Evolutionary conservation across 1,139 yeast species (phyloP), one percentile per base, ranked within the genome.

Genomic region (Cylindricascospora bacillispora): DNA sequence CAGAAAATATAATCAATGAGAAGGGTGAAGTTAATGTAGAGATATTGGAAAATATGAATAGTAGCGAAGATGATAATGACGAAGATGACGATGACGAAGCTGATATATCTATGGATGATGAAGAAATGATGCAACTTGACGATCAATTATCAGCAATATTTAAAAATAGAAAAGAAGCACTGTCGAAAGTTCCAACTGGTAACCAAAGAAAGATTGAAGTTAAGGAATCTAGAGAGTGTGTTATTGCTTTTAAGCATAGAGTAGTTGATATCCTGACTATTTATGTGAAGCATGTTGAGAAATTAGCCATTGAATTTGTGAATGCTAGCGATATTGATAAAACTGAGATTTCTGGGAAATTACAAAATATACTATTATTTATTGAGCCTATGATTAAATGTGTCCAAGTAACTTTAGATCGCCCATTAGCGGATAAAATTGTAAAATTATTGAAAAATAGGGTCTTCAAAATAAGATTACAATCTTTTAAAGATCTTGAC

Each of bases 41-140:
- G n/a, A 65, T 60, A 17, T 68, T 67, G 5, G 64, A 59, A 4
- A 10, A 7, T 7, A 16, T 13, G 5, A 70, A 60, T 4, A 67
- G 56, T 4, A 69, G 60, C 7, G 73, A 62, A 13, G 75, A 63
- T 17, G 92, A 63, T 24, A 73, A 63, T 24, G 74, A 67, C 13
- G 77, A 65, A 22, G 79, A 66, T 20, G 80, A 67, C 24, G 81
- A 67, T 19, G 77, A 67, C 25, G 69, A 52, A 3, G 76, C 62
- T 14, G 77, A 45, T 11, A 49, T 44, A 29, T 56, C 95, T 86
- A 25, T 86, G 95, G 95, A 89, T 43, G 99, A 89, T 52, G 97
- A 86, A 43, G 86, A 85, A 53, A 89, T 89, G 99, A 73, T 86
- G 75, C 93, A 89, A 11, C 70, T 89, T 50, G 98, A 89, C 52